Percentiles rank a stretch among this genome's conserved stretches.
Evolutionary conservation across 2,329 filamentous ascomycete genomes (phyloP).

Genomic region (Neofusicoccum umdonicola): DNA sequence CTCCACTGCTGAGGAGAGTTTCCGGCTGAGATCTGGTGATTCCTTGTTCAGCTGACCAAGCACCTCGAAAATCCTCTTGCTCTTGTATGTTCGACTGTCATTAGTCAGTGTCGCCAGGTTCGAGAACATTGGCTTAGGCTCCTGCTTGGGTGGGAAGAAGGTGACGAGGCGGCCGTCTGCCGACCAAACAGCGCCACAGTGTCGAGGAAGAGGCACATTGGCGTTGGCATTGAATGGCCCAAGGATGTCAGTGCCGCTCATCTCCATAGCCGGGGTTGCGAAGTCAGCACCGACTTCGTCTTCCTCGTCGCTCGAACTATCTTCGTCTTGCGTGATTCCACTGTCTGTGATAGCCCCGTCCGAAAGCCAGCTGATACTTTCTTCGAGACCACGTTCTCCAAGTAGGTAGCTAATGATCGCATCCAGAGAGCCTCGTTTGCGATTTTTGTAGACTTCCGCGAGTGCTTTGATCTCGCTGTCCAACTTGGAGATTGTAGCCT

Average conservation of each 20-base stretch:
- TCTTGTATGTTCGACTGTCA: constrained; percentile 46
- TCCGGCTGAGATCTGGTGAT: constrained; percentile 47
- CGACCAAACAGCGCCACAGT: constrained; percentile 57
- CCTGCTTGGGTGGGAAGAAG: constrained; percentile 55
- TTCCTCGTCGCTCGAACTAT: constrained; percentile 82
- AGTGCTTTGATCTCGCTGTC: constrained; percentile 54
- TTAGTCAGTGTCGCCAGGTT: constrained; percentile 49
- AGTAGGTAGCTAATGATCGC: constrained; percentile 61
- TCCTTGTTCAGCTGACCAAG: constrained; percentile 59
- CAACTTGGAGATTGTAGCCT: constrained; percentile 50
- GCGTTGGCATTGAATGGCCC: constrained; percentile 59
- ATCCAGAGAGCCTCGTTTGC: constrained; percentile 58
- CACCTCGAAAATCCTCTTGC: constrained; percentile 59
- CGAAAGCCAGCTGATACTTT: constrained; percentile 53
- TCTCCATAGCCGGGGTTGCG: constrained; percentile 43
- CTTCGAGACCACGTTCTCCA: constrained; percentile 58
- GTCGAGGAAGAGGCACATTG: constrained; percentile 62
- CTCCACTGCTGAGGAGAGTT: constrained; percentile 27
- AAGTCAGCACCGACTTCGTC: constrained; percentile 50
- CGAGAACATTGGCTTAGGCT: constrained; percentile 48
- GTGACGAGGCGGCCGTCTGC: constrained; percentile 57
- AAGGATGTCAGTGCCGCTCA: constrained; percentile 52
- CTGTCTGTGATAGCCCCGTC: constrained; percentile 54
- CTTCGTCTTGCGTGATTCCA: constrained; percentile 50
- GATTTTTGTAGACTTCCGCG: constrained; percentile 52